A percentile compares a stretch with the other conserved stretches of the same genome.
Conservation (phyloP, 2,329 filamentous ascomycete species). For the Botryotinia globosa region DNA sequence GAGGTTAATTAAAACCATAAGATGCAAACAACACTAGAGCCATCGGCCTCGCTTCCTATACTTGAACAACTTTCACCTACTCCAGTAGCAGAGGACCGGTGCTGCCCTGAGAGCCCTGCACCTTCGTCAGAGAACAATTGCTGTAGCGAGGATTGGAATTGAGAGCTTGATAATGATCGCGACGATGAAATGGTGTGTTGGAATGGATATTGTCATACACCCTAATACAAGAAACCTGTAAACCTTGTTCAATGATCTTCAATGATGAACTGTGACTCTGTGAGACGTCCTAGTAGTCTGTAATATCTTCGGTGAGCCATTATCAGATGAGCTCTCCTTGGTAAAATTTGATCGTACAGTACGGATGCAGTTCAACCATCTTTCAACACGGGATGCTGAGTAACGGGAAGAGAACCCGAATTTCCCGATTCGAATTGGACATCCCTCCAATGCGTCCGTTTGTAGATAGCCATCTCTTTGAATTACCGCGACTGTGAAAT, state of each 20-base stretch:
- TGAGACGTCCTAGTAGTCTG: neutral
- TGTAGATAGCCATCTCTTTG: neutral
- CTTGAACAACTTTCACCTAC: neutral
- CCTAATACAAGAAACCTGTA: neutral
- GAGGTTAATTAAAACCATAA: slow-evolving; percentile 1
- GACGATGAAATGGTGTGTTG: neutral
- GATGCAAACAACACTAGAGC: neutral
- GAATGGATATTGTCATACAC: slow-evolving; percentile 3
- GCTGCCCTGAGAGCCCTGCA: neutral
- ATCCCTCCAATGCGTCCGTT: neutral
- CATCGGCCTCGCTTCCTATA: neutral
- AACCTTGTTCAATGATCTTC: neutral
- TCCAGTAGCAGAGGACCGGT: neutral
- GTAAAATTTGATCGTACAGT: neutral
- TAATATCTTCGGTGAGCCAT: neutral
- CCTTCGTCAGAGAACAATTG: neutral
- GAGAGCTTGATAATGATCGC: neutral
- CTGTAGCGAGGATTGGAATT: neutral
- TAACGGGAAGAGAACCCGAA: neutral
- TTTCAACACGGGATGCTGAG: neutral
- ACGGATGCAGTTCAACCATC: neutral
- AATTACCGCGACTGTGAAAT: too few relatives aligned
- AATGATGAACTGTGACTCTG: neutral
- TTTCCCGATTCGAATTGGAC: neutral
- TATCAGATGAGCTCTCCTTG: neutral